Conservation (phyloP, 2,329 filamentous ascomycete species). For the Biscogniauxia mediterranea region DNA sequence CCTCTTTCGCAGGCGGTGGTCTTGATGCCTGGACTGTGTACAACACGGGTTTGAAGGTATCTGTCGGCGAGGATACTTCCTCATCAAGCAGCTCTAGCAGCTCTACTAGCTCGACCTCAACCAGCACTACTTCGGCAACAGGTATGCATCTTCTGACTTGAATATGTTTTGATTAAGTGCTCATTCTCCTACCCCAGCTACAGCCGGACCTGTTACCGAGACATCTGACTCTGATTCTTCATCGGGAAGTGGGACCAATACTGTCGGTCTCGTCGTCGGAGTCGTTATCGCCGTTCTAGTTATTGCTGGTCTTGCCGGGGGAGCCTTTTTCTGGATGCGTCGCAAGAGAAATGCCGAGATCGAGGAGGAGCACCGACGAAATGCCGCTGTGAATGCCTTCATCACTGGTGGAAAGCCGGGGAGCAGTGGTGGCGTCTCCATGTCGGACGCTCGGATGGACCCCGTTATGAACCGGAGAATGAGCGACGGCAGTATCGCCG, state of each 20-base stretch:
- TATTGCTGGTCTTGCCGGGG: conserved; percentile 64
- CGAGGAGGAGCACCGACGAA: conserved; percentile 81
- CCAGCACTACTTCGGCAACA: conserved; percentile 20
- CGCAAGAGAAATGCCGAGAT: conserved; percentile 73
- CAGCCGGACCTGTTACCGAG: neutral
- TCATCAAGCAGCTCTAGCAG: conserved; percentile 32
- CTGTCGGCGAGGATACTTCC: conserved; percentile 34
- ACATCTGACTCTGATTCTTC: neutral
- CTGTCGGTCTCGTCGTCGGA: conserved; percentile 82
- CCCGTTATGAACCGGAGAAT: conserved; percentile 81
- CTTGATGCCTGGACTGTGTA: conserved; percentile 45
- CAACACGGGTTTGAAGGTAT: conserved; percentile 48
- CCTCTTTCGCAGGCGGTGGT: conserved; percentile 38
- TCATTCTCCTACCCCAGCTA: neutral
- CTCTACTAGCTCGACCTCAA: conserved; percentile 28
- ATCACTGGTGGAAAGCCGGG: conserved; percentile 62
- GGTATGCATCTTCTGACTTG: conserved; percentile 3
- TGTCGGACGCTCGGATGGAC: conserved; percentile 82
- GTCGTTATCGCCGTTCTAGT: conserved; percentile 81
- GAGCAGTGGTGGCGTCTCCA: conserved; percentile 65
- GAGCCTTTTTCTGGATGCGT: conserved; percentile 70
- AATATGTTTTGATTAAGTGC: neutral
- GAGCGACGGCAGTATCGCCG: conserved; percentile 94
- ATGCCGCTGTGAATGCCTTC: conserved; percentile 76
- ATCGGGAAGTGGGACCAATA: conserved; percentile 55